These are phyloP conservation scores for Eimeria sp. DNA, from an alignment of 169 alveolate species.

Conservation along the genomic window DNA sequence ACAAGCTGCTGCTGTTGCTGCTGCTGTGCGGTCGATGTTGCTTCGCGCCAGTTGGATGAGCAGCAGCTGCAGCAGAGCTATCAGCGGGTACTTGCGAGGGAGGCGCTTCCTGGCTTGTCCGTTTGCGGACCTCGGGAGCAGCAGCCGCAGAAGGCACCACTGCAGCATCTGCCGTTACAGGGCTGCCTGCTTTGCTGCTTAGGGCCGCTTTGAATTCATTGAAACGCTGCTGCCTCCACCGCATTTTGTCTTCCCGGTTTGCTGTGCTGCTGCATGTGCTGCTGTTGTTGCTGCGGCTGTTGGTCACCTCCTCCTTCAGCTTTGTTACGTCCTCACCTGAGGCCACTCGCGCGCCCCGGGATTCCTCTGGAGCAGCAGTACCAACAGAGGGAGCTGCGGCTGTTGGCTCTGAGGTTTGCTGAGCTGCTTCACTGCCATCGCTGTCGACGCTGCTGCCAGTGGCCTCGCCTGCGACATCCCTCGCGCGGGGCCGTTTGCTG, in stretches of 20 bases:
- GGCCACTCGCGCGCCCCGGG: not conserved
- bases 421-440: not conserved
- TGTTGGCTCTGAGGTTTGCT: no score
- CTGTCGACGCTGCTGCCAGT: not conserved
- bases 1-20: no score
- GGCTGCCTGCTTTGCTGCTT: not conserved
- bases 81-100: not conserved
- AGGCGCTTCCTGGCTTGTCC: not conserved
- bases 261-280: slow-evolving; percentile 1
- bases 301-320: not conserved
- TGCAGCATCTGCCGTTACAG: not conserved
- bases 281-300: slow-evolving; percentile 5
- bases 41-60: not conserved
- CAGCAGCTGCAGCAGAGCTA: not conserved
- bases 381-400: no score
- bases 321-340: not conserved
- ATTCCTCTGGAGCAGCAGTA: not conserved
- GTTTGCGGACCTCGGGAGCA: not conserved
- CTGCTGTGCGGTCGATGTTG: not conserved
- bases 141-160: not conserved
- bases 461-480: not conserved
- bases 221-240: not conserved
- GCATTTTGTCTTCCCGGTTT: not conserved
- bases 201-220: slow-evolving; percentile 9
- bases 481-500: not conserved